phyloP scores from a whole-genome alignment of 495 filamentous ascomycete genomes.

The Parachaetomium inaequale region DNA sequence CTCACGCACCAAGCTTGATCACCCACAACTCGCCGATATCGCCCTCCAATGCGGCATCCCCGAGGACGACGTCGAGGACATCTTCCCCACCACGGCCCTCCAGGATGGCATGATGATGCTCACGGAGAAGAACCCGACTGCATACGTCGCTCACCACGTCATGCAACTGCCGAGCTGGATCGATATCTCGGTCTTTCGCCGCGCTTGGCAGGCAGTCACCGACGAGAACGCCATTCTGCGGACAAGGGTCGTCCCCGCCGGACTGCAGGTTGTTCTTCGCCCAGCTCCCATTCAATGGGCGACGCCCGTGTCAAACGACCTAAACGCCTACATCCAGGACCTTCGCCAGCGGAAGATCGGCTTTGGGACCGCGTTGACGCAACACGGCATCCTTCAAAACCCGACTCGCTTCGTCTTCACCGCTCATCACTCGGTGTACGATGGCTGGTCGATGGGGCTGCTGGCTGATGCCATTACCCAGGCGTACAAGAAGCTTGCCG shows the following conservation, averaged over 20 bases:
- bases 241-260: not conserved
- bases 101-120: constrained; percentile 53
- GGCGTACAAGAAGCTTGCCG: constrained; percentile 21
- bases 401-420: constrained; percentile 48
- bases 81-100: constrained; percentile 58
- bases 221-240: not conserved
- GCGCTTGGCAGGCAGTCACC: not conserved
- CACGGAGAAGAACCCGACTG: constrained; percentile 37
- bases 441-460: constrained; percentile 56
- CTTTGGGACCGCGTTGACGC: constrained; percentile 21
- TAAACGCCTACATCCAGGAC: not conserved
- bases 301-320: not conserved
- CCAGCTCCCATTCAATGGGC: not conserved
- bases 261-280: not conserved
- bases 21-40: constrained; percentile 8
- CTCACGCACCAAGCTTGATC: not conserved
- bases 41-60: not conserved
- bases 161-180: constrained; percentile 40
- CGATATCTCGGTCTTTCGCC: constrained; percentile 26
- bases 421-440: constrained; percentile 62
- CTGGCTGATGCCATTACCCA: constrained; percentile 45
- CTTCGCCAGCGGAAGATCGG: constrained; percentile 9
- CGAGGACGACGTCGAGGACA: constrained; percentile 43
- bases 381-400: constrained; percentile 24
- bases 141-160: constrained; percentile 42